phyloP scores from a whole-genome alignment of 1,139 yeast species.

The Suhomyces ambrosiae region DNA sequence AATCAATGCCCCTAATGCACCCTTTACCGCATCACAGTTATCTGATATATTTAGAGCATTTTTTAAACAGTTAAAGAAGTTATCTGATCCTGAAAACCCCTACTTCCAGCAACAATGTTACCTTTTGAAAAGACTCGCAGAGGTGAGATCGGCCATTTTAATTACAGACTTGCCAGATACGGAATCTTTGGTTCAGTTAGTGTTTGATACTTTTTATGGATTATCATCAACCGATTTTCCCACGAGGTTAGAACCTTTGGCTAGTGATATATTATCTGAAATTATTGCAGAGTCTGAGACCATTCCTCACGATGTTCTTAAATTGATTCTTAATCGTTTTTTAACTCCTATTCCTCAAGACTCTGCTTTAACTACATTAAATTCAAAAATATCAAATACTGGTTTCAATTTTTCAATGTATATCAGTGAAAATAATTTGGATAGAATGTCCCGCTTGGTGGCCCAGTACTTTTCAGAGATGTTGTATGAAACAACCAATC shows the following conservation, averaged over 20 bases:
- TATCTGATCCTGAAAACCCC: constrained; percentile 62
- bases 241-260: constrained; percentile 54
- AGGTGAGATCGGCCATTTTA: constrained; percentile 76
- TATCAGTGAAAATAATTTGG: constrained; percentile 71
- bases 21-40: constrained; percentile 67
- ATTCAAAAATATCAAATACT: constrained; percentile 43
- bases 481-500: constrained; percentile 51
- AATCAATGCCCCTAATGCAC: constrained; percentile 89
- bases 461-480: constrained; percentile 83
- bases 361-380: constrained; percentile 15
- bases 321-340: constrained; percentile 60
- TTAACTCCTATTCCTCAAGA: constrained; percentile 20
- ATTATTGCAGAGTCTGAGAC: constrained; percentile 73
- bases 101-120: constrained; percentile 69
- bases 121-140: constrained; percentile 69
- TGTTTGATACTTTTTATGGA: constrained; percentile 68
- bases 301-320: constrained; percentile 65
- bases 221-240: constrained; percentile 45
- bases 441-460: constrained; percentile 73
- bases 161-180: constrained; percentile 75
- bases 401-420: constrained; percentile 69
- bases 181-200: constrained; percentile 51
- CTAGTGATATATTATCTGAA: constrained; percentile 72
- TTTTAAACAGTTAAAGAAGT: constrained; percentile 59
- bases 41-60: constrained; percentile 64